phyloP scores from a whole-genome alignment of 1,284 basidiomycete genomes.

The Puccinia hordei region DNA sequence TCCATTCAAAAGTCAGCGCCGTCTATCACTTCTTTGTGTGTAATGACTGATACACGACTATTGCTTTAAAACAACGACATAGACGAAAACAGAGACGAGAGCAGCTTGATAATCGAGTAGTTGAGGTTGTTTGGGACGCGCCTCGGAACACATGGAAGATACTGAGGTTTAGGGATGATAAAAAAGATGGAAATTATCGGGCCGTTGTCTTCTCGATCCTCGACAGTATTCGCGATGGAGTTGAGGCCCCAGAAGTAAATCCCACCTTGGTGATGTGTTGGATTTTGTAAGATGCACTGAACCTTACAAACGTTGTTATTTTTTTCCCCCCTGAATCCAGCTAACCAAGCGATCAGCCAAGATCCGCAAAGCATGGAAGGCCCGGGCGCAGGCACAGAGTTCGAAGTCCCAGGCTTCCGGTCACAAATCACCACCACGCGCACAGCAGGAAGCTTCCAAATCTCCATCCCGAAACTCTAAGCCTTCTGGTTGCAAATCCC shows the following conservation, averaged over 20 bases:
- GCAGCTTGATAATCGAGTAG: conserved; percentile 87
- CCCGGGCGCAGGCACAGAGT: conserved; percentile 22
- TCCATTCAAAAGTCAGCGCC: conserved; percentile 13
- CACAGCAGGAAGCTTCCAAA: neutral
- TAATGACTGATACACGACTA: neutral
- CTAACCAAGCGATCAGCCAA: conserved; percentile 32
- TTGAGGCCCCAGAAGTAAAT: conserved; percentile 64
- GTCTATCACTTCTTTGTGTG: conserved; percentile 4
- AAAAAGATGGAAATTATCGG: conserved; percentile 82
- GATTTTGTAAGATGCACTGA: neutral
- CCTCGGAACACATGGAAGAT: conserved; percentile 72
- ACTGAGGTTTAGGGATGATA: conserved; percentile 89
- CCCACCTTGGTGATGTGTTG: neutral
- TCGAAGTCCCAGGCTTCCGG: neutral
- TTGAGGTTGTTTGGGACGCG: conserved; percentile 88
- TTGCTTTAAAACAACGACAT: conserved; percentile 21
- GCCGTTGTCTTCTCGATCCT: conserved; percentile 80
- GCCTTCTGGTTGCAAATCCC: neutral
- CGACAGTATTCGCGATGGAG: conserved; percentile 82
- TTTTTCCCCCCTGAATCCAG: neutral
- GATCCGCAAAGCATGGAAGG: conserved; percentile 47
- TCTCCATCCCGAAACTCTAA: neutral
- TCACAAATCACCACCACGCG: conserved; percentile 26
- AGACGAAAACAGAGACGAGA: conserved; percentile 83
- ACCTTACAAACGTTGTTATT: neutral